Evolutionary conservation across 495 filamentous ascomycete genomes (phyloP).

Genomic region (Penicillium goetzii): DNA sequence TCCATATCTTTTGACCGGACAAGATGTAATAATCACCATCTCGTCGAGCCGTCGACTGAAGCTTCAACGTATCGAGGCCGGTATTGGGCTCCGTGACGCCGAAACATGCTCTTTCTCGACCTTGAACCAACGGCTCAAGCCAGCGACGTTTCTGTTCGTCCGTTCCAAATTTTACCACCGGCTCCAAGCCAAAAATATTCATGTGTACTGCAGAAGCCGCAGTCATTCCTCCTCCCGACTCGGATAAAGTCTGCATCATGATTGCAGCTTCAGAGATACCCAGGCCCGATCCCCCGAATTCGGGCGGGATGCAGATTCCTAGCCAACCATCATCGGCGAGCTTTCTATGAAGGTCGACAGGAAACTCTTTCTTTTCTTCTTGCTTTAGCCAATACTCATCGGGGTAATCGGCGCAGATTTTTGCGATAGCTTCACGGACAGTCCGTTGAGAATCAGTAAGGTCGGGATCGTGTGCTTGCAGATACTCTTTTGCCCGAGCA

Average conservation of each 20-base stretch:
- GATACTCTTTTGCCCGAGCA: constrained; percentile 25
- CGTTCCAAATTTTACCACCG: constrained; percentile 69
- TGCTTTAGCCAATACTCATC: constrained; percentile 60
- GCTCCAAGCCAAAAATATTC: constrained; percentile 76
- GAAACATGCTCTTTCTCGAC: constrained; percentile 64
- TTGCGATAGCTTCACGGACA: constrained; percentile 68
- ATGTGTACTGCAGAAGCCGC: constrained; percentile 76
- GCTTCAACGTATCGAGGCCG: constrained; percentile 70
- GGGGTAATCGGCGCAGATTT: constrained; percentile 66
- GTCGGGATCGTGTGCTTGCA: constrained; percentile 23
- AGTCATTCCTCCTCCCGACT: constrained; percentile 74
- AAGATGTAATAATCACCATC: constrained; percentile 57
- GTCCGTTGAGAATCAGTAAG: constrained; percentile 53
- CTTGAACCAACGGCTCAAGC: constrained; percentile 65
- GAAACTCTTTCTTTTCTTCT: constrained; percentile 20
- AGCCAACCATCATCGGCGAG: constrained; percentile 76
- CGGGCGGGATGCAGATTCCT: constrained; percentile 72
- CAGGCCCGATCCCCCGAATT: constrained; percentile 64
- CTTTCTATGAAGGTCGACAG: constrained; percentile 63
- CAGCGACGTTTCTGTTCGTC: constrained; percentile 58
- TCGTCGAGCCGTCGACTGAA: constrained; percentile 60
- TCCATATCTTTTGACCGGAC: constrained; percentile 80
- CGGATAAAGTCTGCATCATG: constrained; percentile 80
- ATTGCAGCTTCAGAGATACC: constrained; percentile 75
- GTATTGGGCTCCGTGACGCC: constrained; percentile 68